Percentiles rank a stretch among this genome's conserved stretches.
Evolutionary conservation across 2,329 filamentous ascomycete genomes (phyloP).

Genomic region (Clonostachys rhizophaga): DNA sequence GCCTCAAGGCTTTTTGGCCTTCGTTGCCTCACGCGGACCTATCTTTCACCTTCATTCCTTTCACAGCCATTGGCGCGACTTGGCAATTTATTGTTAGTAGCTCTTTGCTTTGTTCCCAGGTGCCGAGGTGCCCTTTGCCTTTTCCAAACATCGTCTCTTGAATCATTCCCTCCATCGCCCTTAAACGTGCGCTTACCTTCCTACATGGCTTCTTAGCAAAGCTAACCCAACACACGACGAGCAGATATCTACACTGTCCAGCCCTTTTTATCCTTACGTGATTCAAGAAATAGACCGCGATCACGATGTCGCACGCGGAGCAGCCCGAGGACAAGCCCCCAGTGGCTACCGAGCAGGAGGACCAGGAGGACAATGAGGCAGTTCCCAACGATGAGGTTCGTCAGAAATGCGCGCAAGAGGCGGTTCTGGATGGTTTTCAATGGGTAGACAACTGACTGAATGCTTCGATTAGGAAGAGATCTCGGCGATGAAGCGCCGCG

Average conservation of each 20-base stretch:
- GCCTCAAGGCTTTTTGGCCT: no score
- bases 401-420: slow-evolving; percentile 15
- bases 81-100: no score
- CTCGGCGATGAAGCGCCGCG: slow-evolving; percentile 78
- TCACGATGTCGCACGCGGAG: slow-evolving; percentile 22
- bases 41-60: no score
- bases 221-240: background rate
- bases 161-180: no score
- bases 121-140: no score
- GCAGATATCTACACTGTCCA: background rate
- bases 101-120: no score
- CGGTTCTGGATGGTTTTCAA: slow-evolving; percentile 1
- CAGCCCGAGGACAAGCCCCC: slow-evolving; percentile 21
- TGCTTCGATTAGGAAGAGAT: slow-evolving; percentile 63
- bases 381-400: slow-evolving; percentile 24
- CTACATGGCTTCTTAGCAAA: no score
- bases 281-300: background rate
- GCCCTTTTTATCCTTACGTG: background rate
- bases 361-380: slow-evolving; percentile 17
- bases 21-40: no score
- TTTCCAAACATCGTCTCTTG: no score
- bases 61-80: no score
- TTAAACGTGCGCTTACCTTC: no score
- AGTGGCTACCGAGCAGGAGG: slow-evolving; percentile 19
- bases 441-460: background rate